These are phyloP conservation scores for Musa acuminata DNA, from an alignment of 176 grass and related monocot genomes.

Conservation along the genomic window DNA sequence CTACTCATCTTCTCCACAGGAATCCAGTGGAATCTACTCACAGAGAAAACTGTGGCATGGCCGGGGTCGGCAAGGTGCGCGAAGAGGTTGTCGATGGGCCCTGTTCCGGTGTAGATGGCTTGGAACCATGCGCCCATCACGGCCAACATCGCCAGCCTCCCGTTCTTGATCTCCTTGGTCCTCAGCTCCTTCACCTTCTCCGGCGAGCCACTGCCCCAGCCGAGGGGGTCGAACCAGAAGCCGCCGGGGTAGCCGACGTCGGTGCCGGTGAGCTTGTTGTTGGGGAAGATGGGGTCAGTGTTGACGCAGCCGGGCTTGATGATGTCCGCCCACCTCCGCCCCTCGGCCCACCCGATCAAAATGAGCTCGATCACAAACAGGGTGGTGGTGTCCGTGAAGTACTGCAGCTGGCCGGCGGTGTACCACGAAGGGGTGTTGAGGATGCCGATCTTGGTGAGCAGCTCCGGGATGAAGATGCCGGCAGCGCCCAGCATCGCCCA, in stretches of 20 bases:
- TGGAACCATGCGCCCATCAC: slow-evolving; percentile 99
- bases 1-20: neutral
- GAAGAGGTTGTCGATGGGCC: slow-evolving; percentile 97
- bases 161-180: slow-evolving; percentile 99
- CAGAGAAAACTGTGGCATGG: slow-evolving; percentile 82
- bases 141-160: slow-evolving; percentile 90
- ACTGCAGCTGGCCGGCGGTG: slow-evolving; percentile 64
- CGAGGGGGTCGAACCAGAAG: slow-evolving; percentile 92
- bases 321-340: slow-evolving; percentile 95
- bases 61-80: slow-evolving; percentile 95
- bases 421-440: slow-evolving; percentile 97
- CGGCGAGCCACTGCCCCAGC: slow-evolving; percentile 66
- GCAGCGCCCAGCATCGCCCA: slow-evolving; percentile 99
- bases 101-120: slow-evolving; percentile 85
- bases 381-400: slow-evolving; percentile 99
- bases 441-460: slow-evolving; percentile 89
- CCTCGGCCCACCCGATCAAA: slow-evolving; percentile 95
- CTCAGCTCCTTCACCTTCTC: slow-evolving; percentile 92
- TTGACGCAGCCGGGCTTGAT: slow-evolving; percentile 91
- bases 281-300: slow-evolving; percentile 95
- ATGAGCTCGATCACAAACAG: slow-evolving; percentile 92
- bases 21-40: slow-evolving; percentile 12
- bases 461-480: slow-evolving; percentile 97
- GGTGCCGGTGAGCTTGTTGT: slow-evolving; percentile 97
- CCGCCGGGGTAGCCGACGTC: slow-evolving; percentile 98